Evolutionary conservation across 2,329 filamentous ascomycete species (phyloP), one percentile per base, ranked within the genome.

Genomic region (Trichoderma sp.): DNA sequence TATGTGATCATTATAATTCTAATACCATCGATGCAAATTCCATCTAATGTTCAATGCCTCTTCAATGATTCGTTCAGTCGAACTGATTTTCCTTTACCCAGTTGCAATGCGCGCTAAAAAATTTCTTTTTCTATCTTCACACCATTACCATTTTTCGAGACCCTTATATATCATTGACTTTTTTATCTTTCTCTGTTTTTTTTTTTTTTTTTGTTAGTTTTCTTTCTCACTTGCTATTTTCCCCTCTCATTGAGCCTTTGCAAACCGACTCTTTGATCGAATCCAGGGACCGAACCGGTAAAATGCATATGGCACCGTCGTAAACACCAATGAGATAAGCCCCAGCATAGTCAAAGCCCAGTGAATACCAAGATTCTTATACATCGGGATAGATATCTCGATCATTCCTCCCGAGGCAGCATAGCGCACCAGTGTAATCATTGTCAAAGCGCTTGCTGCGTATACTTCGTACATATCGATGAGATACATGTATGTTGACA

Each of bases 191-290:
- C 5, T 16, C 4, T 37, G 5, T 5, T 37, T 37, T 4, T 37
- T 8, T 2, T 24, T 16, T 2, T 21, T 21, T 52, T 26, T 26
- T 26, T 26, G 2, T 26, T 26, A 2, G 26, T 26, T 26, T 26
- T 2, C 14, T n/a, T 28, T 21, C 10, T 30, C 46, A 5, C 26
- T 39, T 39, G 18, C n/a, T 10, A 6, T 21, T 8, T n/a, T 24
- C 10, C 14, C 28, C 18, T 4, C 4, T 28, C 46, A 66, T 5
- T 66, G 37, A 3, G 30, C 26, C 39, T 66, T 49, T 5, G 65
- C 66, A 34, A 86, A 86, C 83, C 80, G 80, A 51, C 80, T 87
- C 74, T 75, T 84, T 68, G 80, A 82, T 61, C 87, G 89, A 76
- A 84, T 83, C 52, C 82, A 81, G 79, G 87, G 69, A 0, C 80